Base-by-base conservation (phyloP, 1,139 yeast species). In the Eremothecium gossypii region DNA sequence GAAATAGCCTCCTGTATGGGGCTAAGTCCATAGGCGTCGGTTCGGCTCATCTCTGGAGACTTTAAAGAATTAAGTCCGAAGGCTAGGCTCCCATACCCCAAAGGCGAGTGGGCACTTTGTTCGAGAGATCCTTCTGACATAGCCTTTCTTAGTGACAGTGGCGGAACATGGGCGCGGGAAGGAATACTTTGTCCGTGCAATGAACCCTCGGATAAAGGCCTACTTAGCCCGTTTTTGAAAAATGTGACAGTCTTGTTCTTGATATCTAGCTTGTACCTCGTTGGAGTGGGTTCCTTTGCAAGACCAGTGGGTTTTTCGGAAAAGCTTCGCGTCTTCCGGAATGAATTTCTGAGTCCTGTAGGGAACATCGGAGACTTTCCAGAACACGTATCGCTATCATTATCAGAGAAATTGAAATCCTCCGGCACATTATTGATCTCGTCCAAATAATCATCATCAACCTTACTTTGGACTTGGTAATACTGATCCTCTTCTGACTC, bases 401-500 rank as follows among this genome's bases (percentile, higher is more conserved):
- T 58, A 9, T 66, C 68, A 8, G 70, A 71, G 51, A 74, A 76
- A 41, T 76, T 78, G 51, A 61, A 77, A 50, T 77, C 83, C 53
- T 75, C 82, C 0, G 83, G 83, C 2, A 77, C 60, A 37, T 63
- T 69, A 50, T 79, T 76, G 23, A 74, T 67, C 57, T 76, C 82
- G 52, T 76, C 82, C 6, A 76, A 39, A 39, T 53, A 55, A 28
- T 55, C 54, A 11, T 58, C 61, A 30, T 60, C 62, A 10, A 48
- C 48, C 23, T 45, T 47, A 23, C 40, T 40, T n/a, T 47, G 38
- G 8, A 29, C 12, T 39, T 49, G 47, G 39, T 53, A 50, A 38
- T 54, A 55, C 17, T 46, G 50, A 41, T 60, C 65, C 43, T 61
- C 65, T 39, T 59, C 64, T 2, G 52, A 42, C 35, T 61, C 65